These are phyloP conservation scores for Salix koriyanagi DNA, from an alignment of 345 rosid species.

Conservation along the genomic window DNA sequence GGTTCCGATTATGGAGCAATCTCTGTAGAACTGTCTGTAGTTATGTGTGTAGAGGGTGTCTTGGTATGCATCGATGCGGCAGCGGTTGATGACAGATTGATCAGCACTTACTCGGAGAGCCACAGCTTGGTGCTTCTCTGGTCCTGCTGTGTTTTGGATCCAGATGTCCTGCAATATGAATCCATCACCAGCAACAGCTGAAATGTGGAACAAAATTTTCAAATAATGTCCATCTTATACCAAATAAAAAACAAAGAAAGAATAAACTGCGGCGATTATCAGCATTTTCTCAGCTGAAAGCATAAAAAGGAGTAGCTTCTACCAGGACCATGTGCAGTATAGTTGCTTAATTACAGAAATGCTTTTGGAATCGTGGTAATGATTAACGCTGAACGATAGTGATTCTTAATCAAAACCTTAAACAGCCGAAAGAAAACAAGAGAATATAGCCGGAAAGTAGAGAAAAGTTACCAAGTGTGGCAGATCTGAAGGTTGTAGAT, in stretches of 20 bases:
- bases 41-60: conserved; percentile 15
- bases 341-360: too few species aligned
- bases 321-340: too few species aligned
- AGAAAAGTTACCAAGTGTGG: conserved; percentile 12
- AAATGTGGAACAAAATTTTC: neutral
- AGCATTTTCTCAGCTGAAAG: neutral
- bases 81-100: conserved; percentile 16
- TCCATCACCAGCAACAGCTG: conserved; percentile 22
- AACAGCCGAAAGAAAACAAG: neutral
- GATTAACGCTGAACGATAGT: too few species aligned
- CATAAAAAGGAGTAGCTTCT: too few species aligned
- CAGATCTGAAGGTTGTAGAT: conserved; percentile 17
- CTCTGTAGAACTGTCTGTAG: conserved; percentile 19
- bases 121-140: conserved; percentile 20
- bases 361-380: too few species aligned
- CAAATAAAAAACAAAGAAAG: neutral
- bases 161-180: conserved; percentile 17
- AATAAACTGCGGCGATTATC: neutral
- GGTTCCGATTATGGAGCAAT: conserved; percentile 6
- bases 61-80: conserved; percentile 18
- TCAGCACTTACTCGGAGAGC: conserved; percentile 17
- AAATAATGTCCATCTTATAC: neutral
- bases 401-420: too few species aligned
- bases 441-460: neutral
- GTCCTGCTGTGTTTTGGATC: conserved; percentile 18